These are phyloP conservation scores for Russula olivacea DNA, from an alignment of 768 basidiomycete genomes.

Conservation along the genomic window DNA sequence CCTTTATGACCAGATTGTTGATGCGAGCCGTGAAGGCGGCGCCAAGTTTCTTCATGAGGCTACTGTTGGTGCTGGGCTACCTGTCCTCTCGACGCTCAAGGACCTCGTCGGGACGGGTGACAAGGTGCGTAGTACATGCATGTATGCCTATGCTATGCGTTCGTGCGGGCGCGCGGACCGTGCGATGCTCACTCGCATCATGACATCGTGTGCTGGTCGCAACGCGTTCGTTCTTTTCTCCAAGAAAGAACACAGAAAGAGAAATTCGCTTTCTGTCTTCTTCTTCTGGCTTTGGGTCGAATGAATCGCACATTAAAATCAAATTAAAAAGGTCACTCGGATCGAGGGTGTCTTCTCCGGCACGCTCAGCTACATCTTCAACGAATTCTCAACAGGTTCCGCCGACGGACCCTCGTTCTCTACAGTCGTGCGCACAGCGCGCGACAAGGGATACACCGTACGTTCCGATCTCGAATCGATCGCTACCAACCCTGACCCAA, in stretches of 20 bases:
- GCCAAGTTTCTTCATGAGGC: conserved; percentile 79
- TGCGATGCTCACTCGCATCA: background rate
- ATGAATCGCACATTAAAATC: too few species aligned
- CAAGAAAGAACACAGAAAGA: too few species aligned
- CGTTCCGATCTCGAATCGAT: conserved; percentile 20
- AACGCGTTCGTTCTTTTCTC: too few species aligned
- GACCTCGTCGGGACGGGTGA: conserved; percentile 92
- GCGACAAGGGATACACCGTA: conserved; percentile 93
- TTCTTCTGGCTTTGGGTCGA: too few species aligned
- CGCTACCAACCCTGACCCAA: too few species aligned
- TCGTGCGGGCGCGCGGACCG: too few species aligned
- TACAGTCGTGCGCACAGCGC: conserved; percentile 79
- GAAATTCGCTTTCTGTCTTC: background rate
- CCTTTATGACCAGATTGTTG: conserved; percentile 65
- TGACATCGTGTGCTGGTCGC: background rate
- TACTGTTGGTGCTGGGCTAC: conserved; percentile 94
- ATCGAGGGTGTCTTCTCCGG: conserved; percentile 98
- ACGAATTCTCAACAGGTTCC: conserved; percentile 76
- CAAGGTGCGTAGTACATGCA: conserved; percentile 44
- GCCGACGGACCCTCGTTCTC: conserved; percentile 75
- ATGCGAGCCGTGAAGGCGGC: conserved; percentile 50
- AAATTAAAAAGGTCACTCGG: conserved; percentile 58
- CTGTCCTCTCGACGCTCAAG: conserved; percentile 85
- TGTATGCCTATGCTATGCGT: too few species aligned
- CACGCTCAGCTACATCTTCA: conserved; percentile 98